These are phyloP conservation scores for Cadophora luteo-olivacea DNA, from an alignment of 2,329 filamentous ascomycete species.

Conservation along the genomic window DNA sequence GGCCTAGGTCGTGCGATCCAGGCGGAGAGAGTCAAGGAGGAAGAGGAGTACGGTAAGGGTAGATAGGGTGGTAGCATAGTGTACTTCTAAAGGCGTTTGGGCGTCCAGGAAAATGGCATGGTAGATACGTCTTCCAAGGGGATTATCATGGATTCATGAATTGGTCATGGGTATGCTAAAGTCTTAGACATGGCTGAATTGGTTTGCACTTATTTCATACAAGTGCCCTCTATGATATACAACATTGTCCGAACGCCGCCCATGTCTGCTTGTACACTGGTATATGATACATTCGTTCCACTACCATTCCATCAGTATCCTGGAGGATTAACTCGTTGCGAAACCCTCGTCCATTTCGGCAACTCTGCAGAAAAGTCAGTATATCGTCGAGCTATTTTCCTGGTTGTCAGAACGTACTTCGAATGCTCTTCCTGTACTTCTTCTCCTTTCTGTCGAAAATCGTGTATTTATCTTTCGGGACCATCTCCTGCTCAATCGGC, in stretches of 20 bases:
- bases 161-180: conserved; percentile 8
- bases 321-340: conserved; percentile 90
- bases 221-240: conserved; percentile 30
- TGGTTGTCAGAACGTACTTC: conserved; percentile 69
- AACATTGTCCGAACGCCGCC: conserved; percentile 39
- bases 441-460: conserved; percentile 97
- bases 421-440: conserved; percentile 94
- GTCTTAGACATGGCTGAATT: not conserved
- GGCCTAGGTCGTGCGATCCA: conserved; percentile 83
- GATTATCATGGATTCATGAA: conserved; percentile 11
- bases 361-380: conserved; percentile 60
- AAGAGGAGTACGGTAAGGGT: conserved; percentile 64
- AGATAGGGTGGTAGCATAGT: conserved; percentile 48
- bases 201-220: conserved; percentile 1
- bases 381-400: not conserved
- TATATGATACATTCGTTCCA: conserved; percentile 35
- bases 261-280: conserved; percentile 35
- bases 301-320: conserved; percentile 68
- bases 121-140: not conserved
- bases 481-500: conserved; percentile 95
- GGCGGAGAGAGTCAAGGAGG: conserved; percentile 63
- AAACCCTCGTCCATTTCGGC: conserved; percentile 94
- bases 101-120: conserved; percentile 34
- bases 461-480: conserved; percentile 96
- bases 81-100: conserved; percentile 29